A percentile compares a stretch with the other conserved stretches of the same genome.
Evolutionary conservation across 495 filamentous ascomycete genomes (phyloP).

Genomic region (Melanomma pulvis-pyrius): DNA sequence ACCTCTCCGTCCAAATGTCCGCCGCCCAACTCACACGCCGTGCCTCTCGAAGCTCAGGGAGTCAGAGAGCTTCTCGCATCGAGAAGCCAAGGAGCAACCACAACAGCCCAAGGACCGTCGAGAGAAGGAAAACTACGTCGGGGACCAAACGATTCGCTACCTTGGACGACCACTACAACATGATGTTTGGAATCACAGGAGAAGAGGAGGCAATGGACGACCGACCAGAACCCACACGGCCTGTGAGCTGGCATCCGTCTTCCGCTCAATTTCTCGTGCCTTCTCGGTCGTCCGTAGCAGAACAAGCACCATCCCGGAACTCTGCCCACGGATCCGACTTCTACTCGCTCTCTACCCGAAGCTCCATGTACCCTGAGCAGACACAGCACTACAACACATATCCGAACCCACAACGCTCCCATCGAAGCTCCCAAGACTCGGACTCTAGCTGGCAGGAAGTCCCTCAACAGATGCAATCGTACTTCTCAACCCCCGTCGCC

Average conservation of each 20-base stretch:
- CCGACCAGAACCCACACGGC: slow-evolving; percentile 18
- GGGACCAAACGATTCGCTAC: slow-evolving; percentile 36
- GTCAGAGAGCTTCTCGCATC: slow-evolving; percentile 30
- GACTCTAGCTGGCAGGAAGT: slow-evolving; percentile 26
- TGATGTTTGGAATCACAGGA: slow-evolving; percentile 35
- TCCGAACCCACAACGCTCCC: not conserved
- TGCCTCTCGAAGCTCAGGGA: slow-evolving; percentile 29
- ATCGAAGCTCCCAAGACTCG: slow-evolving; percentile 22
- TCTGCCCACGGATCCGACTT: slow-evolving; percentile 30
- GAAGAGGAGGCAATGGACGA: slow-evolving; percentile 18
- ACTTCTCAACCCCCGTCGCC: slow-evolving; percentile 25
- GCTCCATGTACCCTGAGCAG: slow-evolving; percentile 22
- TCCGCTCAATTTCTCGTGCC: slow-evolving; percentile 31
- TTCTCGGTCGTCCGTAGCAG: slow-evolving; percentile 8
- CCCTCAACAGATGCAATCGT: slow-evolving; percentile 12
- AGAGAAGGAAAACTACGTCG: slow-evolving; percentile 35
- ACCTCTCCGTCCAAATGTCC: slow-evolving; percentile 25
- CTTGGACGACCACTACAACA: slow-evolving; percentile 39
- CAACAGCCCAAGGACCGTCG: slow-evolving; percentile 33
- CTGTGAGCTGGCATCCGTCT: slow-evolving; percentile 39
- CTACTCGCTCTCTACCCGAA: slow-evolving; percentile 33
- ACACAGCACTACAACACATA: slow-evolving; percentile 5
- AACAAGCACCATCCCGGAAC: slow-evolving; percentile 20
- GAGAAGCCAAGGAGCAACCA: slow-evolving; percentile 39
- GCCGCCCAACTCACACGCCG: slow-evolving; percentile 30